Evolutionary conservation across 2,329 filamentous ascomycete genomes (phyloP).

Genomic region (Sporothrix dimorphospora): DNA sequence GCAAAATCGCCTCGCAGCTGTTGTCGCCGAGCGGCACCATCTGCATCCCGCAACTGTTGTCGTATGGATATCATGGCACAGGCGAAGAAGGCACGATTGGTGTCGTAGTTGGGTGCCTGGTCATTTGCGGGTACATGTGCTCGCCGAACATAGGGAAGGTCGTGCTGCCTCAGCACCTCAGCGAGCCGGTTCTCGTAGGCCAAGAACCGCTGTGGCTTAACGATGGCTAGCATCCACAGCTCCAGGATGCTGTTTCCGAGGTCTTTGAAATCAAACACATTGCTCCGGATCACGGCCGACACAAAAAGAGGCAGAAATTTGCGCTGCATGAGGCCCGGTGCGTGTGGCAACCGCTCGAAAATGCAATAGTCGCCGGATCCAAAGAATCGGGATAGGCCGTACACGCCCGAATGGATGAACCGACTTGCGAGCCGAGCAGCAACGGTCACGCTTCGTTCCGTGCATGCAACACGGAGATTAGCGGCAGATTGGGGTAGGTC

Average conservation of each 20-base stretch:
- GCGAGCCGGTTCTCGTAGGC: constrained; percentile 56
- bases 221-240: constrained; percentile 57
- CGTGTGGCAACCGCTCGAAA: constrained; percentile 49
- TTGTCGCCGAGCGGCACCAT: constrained; percentile 43
- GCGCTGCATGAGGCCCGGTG: constrained; percentile 48
- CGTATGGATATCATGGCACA: constrained; percentile 57
- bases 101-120: constrained; percentile 51
- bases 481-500: background rate
- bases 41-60: constrained; percentile 47
- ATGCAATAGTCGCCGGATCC: constrained; percentile 52
- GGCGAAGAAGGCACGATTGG: constrained; percentile 55
- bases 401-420: constrained; percentile 50
- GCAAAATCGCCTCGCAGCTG: constrained; percentile 48
- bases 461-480: constrained; percentile 37
- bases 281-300: constrained; percentile 51
- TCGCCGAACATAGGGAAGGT: constrained; percentile 49
- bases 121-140: constrained; percentile 42
- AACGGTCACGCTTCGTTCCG: constrained; percentile 51
- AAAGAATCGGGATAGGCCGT: constrained; percentile 52
- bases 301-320: constrained; percentile 56
- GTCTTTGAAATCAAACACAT: constrained; percentile 52
- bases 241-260: constrained; percentile 51
- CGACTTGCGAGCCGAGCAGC: constrained; percentile 51
- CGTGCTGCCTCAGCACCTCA: constrained; percentile 48
- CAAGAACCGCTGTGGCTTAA: constrained; percentile 52